Base-by-base conservation (phyloP, 2,329 filamentous ascomycete genomes). In the Penicillium fuscoglaucum region DNA sequence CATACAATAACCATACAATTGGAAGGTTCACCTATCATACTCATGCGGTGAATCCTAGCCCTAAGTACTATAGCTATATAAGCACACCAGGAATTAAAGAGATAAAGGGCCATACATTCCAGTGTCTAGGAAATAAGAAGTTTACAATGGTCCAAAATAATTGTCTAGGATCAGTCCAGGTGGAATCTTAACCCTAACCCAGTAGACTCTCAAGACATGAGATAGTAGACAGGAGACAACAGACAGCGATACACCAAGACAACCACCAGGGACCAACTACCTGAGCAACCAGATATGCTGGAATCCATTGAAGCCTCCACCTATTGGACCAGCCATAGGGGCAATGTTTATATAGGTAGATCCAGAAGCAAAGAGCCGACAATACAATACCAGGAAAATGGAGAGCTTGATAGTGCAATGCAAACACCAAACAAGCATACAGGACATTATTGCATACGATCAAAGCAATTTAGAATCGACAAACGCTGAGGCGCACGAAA, bases 401-500 rank as follows among this genome's bases (percentile, higher is more conserved):
- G 17, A 41, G 26, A 51, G 44, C 24, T 40, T 29, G 44, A 46
- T 26, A 58, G 44, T 24, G 28, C 58, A 50, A 55, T 44, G 52
- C 48, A 65, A 57, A 55, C 41, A 66, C 62, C 58, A 53, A 58
- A 62, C 43, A 48, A 62, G 51, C 39, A 54, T 48, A 57, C 39
- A 47, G 39, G 21, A 43, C 41, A 59, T 60, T 49, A 37, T 40
- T 29, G 56, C 52, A 56, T 56, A 60, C 50, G 51, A 53, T 37
- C 58, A 45, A 59, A 40, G 44, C 43, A 61, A 43, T 46, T 55
- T 45, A 43, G 44, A 61, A 66, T 63, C 57, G 57, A 63, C 59
- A 58, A 66, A 69, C 55, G 55, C 61, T 55, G 60, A 59, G 65
- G 53, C 48, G 49, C 53, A 57, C 41, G 47, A 55, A 61, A 61